Percentiles rank a stretch among this genome's conserved stretches.
These are phyloP conservation scores for Phytophthora hybrid DNA, from an alignment of 352 stramenopile genomes.

Conservation along the genomic window DNA sequence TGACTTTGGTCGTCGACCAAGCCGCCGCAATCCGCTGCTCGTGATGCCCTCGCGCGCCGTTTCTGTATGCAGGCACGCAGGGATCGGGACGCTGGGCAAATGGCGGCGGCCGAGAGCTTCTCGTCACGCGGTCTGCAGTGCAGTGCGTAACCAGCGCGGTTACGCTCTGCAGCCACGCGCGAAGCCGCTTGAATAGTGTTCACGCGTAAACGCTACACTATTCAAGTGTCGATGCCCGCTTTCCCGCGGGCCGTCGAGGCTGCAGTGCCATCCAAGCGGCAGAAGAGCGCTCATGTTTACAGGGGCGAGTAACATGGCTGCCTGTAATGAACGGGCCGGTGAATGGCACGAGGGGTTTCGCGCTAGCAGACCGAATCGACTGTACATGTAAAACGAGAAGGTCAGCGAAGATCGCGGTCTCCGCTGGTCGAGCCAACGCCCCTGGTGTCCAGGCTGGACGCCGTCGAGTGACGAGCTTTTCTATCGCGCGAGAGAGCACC, in stretches of 20 bases:
- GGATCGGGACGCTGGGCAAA: slow-evolving; percentile 15
- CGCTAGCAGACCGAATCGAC: too few species aligned
- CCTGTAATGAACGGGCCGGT: slow-evolving; percentile 22
- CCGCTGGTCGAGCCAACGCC: not conserved
- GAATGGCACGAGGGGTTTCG: not conserved
- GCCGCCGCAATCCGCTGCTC: slow-evolving; percentile 27
- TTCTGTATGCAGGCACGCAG: slow-evolving; percentile 2
- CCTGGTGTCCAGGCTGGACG: too few species aligned
- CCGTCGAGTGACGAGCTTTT: too few species aligned
- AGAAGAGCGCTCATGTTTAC: slow-evolving; percentile 34
- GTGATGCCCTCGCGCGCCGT: slow-evolving; percentile 17
- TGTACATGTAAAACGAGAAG: not conserved
- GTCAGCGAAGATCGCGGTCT: not conserved
- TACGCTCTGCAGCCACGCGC: not conserved
- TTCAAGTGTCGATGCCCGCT: too few species aligned
- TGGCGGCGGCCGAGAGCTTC: not conserved
- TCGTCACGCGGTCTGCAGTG: slow-evolving; percentile 2
- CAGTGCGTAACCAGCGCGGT: slow-evolving; percentile 4
- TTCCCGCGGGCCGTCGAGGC: slow-evolving; percentile 6
- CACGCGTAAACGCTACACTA: not conserved
- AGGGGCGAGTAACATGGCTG: slow-evolving; percentile 26
- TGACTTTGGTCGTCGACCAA: slow-evolving; percentile 9
- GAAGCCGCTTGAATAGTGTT: slow-evolving; percentile 32
- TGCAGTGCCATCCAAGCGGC: slow-evolving; percentile 13
- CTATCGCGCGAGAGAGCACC: too few species aligned